Conservation (phyloP, 176 grass and related monocot genomes). For the Phoenix roebelenii region DNA sequence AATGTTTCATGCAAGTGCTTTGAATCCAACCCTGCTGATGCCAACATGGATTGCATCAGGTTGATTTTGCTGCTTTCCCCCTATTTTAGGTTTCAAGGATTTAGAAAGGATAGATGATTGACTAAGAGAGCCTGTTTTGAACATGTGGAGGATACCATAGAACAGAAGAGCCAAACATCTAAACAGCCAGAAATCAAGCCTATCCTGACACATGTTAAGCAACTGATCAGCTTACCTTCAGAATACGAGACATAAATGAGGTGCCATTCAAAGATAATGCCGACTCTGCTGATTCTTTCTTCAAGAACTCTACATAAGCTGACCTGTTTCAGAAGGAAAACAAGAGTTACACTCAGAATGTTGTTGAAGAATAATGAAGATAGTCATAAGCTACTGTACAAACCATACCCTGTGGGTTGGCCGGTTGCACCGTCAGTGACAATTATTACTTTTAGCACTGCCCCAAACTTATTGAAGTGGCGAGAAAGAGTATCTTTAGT, state of each 20-base stretch:
- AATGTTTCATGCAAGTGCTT: too few species aligned
- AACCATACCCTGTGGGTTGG: conserved; percentile 82
- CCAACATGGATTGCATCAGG: too few species aligned
- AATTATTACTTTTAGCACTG: conserved; percentile 88
- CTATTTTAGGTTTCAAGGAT: too few species aligned
- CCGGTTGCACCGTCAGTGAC: conserved; percentile 74
- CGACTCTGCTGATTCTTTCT: conserved; percentile 79
- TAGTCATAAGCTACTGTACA: not conserved
- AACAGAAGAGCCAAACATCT: too few species aligned
- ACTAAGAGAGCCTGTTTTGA: too few species aligned
- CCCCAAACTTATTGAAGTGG: conserved; percentile 96
- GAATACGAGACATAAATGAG: conserved; percentile 89
- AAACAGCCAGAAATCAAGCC: too few species aligned
- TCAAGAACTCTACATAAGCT: conserved; percentile 77
- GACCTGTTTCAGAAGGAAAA: conserved; percentile 33
- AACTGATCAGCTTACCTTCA: conserved; percentile 47
- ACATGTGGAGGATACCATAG: too few species aligned
- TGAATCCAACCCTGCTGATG: too few species aligned
- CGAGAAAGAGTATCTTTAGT: conserved; percentile 85
- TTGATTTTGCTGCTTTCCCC: too few species aligned
- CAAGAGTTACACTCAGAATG: too few species aligned
- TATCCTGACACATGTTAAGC: too few species aligned
- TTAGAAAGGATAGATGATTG: too few species aligned
- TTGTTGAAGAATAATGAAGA: not conserved
- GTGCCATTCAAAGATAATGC: conserved; percentile 87